Evolutionary conservation across 257 asterid genomes (phyloP), one percentile per base, ranked within the genome.

Genomic region (Solanum pimpinellifolium): DNA sequence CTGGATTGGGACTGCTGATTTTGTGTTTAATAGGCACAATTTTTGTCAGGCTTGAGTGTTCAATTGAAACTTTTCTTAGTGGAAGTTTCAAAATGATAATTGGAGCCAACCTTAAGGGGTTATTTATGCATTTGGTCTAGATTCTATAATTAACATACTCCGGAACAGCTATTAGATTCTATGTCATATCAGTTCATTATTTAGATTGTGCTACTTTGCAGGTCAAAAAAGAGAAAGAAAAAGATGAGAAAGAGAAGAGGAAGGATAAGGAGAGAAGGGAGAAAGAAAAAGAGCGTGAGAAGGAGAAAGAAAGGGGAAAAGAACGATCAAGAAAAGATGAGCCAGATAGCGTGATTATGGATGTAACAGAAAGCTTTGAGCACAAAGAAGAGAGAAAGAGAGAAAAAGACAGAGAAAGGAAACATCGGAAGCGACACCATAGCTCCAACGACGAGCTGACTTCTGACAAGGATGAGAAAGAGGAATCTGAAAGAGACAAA

Each of bases 221-320:
- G 99, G 95, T 92, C 82, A 97, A 94, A 93, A 97, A 94, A 88
- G 99, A 95, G 88, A 94, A 41, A 90, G 99, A 97, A 65, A 91
- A 95, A 87, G 98, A 96, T 90, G 98, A 96, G 89, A 94, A 94
- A 86, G 98, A 94, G 68, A 94, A 92, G 92, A 93, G 88, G 89
- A 94, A 92, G 85, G 97, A 93, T 20, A 92, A 91, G 88, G 95
- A 93, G 74, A 90, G 91, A 85, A 86, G 87, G 86, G 92, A 90
- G 85, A 90, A 89, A 83, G 91, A 92, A 83, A 87, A 95, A 88
- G 99, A 96, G 14, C 90, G 91, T 4, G 98, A 95, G 74, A 90
- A 90, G 88, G 99, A 94, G 65, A 93, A 88, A 87, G 98, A 97
- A 85, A 94, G 91, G 90, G 94, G 90, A 39, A 97, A 91, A 89